These are phyloP conservation scores for Hyphodiscus hymeniophilus DNA, from an alignment of 495 filamentous ascomycete genomes.

Conservation along the genomic window DNA sequence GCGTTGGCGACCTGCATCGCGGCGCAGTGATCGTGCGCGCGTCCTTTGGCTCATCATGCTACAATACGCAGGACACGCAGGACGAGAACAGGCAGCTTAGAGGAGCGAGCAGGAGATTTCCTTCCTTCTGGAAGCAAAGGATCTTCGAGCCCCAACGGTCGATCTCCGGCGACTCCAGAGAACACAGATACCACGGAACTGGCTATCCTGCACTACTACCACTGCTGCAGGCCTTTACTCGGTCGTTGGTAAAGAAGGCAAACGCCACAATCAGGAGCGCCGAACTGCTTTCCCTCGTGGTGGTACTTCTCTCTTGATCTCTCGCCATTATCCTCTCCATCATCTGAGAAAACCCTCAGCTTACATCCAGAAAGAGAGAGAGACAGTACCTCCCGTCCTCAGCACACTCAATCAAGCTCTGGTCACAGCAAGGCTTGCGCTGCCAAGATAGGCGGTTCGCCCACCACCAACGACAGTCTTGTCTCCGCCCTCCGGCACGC, in stretches of 20 bases:
- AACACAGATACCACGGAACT: slow-evolving; percentile 1
- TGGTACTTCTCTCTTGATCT: neutral
- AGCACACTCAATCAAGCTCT: slow-evolving; percentile 9
- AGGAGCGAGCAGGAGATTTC: neutral
- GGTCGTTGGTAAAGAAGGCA: no score
- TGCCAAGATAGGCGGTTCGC: slow-evolving; percentile 13
- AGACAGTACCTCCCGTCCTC: slow-evolving; percentile 3
- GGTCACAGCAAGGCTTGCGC: slow-evolving; percentile 14
- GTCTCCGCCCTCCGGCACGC: slow-evolving; percentile 18
- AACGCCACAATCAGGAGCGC: slow-evolving; percentile 5
- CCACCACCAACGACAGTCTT: slow-evolving; percentile 7
- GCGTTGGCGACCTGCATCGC: slow-evolving; percentile 17
- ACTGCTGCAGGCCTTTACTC: neutral
- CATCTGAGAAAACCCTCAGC: no score
- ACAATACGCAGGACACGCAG: neutral
- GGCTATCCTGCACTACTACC: neutral
- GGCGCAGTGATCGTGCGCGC: slow-evolving; percentile 15
- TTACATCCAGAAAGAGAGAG: no score
- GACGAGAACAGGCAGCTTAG: neutral
- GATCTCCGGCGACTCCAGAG: slow-evolving; percentile 14
- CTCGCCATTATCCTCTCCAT: no score
- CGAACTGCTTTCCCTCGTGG: neutral
- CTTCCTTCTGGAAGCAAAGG: slow-evolving; percentile 2
- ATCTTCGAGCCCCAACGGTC: slow-evolving; percentile 2
- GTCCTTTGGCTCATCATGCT: neutral